Conservation (phyloP, 306 rosid genomes). For the Corylus heterophylla region DNA sequence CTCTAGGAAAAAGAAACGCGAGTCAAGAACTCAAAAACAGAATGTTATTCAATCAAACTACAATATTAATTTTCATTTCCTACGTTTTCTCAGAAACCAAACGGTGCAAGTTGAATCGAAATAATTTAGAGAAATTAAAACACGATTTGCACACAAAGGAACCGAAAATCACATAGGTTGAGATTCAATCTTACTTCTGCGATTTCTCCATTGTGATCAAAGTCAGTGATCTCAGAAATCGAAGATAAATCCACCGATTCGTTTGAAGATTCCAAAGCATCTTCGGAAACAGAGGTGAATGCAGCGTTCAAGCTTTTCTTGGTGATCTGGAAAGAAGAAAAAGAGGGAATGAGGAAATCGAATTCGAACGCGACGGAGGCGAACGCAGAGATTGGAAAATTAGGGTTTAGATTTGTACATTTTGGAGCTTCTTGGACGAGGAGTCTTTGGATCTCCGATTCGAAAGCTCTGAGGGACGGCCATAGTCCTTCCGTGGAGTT, state of each 20-base stretch:
- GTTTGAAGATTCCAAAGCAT: conserved; percentile 1
- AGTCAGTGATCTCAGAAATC: conserved; percentile 16
- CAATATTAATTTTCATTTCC: neutral
- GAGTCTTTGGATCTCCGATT: conserved; percentile 23
- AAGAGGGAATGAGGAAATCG: neutral
- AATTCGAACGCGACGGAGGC: neutral
- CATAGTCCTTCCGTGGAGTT: conserved; percentile 17
- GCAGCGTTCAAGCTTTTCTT: conserved; percentile 27
- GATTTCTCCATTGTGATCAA: conserved; percentile 18
- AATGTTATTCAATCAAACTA: neutral
- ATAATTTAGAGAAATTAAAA: neutral
- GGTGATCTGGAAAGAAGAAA: conserved; percentile 14
- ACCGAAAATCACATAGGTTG: neutral
- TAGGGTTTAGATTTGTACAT: conserved; percentile 8
- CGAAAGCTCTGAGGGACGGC: conserved; percentile 26
- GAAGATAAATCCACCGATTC: conserved; percentile 21
- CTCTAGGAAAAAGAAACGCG: conserved; percentile 18
- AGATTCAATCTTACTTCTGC: conserved; percentile 8
- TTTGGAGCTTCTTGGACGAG: conserved; percentile 6
- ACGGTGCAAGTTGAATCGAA: neutral
- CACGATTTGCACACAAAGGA: neutral
- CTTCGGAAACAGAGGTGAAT: conserved; percentile 19
- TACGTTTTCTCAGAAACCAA: neutral
- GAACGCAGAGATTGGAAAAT: neutral
- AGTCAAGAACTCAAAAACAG: neutral